Percentiles rank a stretch among this genome's conserved stretches.
These are phyloP conservation scores for Venturia aucupariae DNA, from an alignment of 2,329 filamentous ascomycete genomes.

Conservation along the genomic window DNA sequence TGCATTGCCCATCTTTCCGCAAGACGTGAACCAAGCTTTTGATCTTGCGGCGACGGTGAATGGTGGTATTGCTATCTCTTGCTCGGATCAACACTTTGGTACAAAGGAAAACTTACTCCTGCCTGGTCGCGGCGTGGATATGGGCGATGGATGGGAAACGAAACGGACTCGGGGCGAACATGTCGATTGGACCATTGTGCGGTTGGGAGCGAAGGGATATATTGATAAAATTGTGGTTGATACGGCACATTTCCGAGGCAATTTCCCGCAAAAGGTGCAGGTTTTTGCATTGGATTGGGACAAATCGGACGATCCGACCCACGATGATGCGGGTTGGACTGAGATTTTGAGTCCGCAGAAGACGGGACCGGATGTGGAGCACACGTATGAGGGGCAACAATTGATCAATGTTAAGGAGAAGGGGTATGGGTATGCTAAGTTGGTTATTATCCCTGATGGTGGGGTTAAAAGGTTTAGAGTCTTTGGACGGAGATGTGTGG, in stretches of 20 bases:
- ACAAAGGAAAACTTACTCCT: conserved; percentile 73
- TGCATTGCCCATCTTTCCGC: conserved; percentile 66
- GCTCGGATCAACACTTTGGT: conserved; percentile 78
- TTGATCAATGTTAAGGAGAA: conserved; percentile 44
- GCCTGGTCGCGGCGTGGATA: conserved; percentile 69
- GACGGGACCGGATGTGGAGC: conserved; percentile 64
- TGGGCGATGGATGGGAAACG: conserved; percentile 86
- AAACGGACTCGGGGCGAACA: conserved; percentile 64
- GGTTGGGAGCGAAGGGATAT: conserved; percentile 56
- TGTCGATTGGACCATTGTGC: conserved; percentile 72
- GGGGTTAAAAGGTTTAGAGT: conserved; percentile 82
- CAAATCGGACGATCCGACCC: conserved; percentile 44
- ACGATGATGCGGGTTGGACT: conserved; percentile 53
- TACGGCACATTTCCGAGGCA: conserved; percentile 75
- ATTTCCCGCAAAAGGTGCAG: conserved; percentile 70
- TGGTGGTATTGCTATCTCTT: conserved; percentile 64
- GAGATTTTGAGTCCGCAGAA: conserved; percentile 58
- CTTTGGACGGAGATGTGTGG: conserved; percentile 40
- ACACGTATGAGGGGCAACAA: conserved; percentile 45
- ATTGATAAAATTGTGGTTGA: conserved; percentile 64
- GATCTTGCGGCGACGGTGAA: conserved; percentile 73
- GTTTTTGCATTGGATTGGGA: conserved; percentile 51
- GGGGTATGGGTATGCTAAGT: conserved; percentile 72
- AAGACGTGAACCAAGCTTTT: conserved; percentile 54
- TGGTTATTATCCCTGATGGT: conserved; percentile 88